phyloP scores from a whole-genome alignment of 1,139 yeast species.

The Arxiozyma heterogenica region DNA sequence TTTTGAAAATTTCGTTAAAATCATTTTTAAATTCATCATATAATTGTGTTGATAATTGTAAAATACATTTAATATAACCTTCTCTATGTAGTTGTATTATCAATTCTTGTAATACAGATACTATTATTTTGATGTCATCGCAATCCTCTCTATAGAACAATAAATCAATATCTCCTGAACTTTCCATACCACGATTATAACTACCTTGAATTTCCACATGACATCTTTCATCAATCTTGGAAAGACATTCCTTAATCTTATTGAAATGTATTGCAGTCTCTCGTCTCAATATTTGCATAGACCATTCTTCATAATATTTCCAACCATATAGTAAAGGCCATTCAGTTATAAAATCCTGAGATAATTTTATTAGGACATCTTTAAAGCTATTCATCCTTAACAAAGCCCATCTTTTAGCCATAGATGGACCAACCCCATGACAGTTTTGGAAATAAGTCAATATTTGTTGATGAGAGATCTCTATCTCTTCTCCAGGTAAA shows the following conservation, averaged over 20 bases:
- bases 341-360: slow-evolving; percentile 28
- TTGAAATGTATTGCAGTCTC: slow-evolving; percentile 40
- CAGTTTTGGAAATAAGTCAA: slow-evolving; percentile 38
- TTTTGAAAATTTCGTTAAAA: slow-evolving; percentile 10
- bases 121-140: slow-evolving; percentile 28
- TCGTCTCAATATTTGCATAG: slow-evolving; percentile 37
- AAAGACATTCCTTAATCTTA: slow-evolving; percentile 30
- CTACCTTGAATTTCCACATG: slow-evolving; percentile 45
- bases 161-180: slow-evolving; percentile 53
- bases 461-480: slow-evolving; percentile 25
- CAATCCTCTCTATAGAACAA: slow-evolving; percentile 39
- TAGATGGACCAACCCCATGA: slow-evolving; percentile 45
- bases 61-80: slow-evolving; percentile 28
- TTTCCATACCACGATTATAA: slow-evolving; percentile 41
- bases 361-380: slow-evolving; percentile 31
- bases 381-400: slow-evolving; percentile 36
- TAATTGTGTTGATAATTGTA: slow-evolving; percentile 19
- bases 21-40: slow-evolving; percentile 9
- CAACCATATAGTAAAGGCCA: slow-evolving; percentile 40
- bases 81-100: slow-evolving; percentile 20
- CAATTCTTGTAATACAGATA: slow-evolving; percentile 28
- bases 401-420: slow-evolving; percentile 39
- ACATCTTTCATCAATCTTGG: slow-evolving; percentile 34
- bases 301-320: slow-evolving; percentile 45
- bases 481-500: slow-evolving; percentile 33